A percentile compares a stretch with the other conserved stretches of the same genome.
phyloP scores from a whole-genome alignment of 2,329 filamentous ascomycete species.

The Cercospora beticola region DNA sequence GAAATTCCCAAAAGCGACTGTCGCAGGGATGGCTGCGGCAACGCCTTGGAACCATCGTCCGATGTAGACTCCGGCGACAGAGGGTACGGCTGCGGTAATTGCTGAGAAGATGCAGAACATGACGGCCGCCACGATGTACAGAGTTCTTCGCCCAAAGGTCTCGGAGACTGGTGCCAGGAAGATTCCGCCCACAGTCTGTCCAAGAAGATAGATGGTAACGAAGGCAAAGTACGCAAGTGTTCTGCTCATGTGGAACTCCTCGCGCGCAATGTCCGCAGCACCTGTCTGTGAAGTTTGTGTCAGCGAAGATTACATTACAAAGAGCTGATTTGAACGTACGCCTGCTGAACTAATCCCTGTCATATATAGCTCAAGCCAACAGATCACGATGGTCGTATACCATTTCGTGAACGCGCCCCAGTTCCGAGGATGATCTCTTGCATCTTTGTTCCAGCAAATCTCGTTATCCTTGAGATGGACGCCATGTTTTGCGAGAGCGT shows the following conservation, averaged over 20 bases:
- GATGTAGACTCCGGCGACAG: constrained; percentile 40
- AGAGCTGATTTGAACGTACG: not conserved
- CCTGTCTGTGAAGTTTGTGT: constrained; percentile 16
- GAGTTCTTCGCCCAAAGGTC: constrained; percentile 38
- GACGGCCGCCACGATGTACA: constrained; percentile 39
- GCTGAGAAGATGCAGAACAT: constrained; percentile 39
- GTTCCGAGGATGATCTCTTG: constrained; percentile 22
- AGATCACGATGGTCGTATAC: constrained; percentile 21
- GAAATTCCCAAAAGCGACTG: constrained; percentile 50
- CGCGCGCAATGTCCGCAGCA: constrained; percentile 17
- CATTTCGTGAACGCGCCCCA: constrained; percentile 18
- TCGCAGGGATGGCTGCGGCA: constrained; percentile 49
- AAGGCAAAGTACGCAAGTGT: constrained; percentile 25
- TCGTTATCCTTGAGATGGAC: constrained; percentile 21
- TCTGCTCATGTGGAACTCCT: constrained; percentile 21
- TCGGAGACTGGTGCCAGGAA: constrained; percentile 42
- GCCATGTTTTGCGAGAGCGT: constrained; percentile 4
- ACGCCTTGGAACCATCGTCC: constrained; percentile 48
- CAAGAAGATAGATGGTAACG: constrained; percentile 32
- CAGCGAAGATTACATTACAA: not conserved
- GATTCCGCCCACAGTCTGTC: constrained; percentile 41
- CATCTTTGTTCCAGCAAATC: constrained; percentile 21
- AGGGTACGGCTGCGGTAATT: constrained; percentile 32
- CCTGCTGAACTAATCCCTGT: constrained; percentile 26
- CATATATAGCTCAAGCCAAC: constrained; percentile 26